Evolutionary conservation across 257 asterid genomes (phyloP).

Genomic region (Solanum corneliomulleri): DNA sequence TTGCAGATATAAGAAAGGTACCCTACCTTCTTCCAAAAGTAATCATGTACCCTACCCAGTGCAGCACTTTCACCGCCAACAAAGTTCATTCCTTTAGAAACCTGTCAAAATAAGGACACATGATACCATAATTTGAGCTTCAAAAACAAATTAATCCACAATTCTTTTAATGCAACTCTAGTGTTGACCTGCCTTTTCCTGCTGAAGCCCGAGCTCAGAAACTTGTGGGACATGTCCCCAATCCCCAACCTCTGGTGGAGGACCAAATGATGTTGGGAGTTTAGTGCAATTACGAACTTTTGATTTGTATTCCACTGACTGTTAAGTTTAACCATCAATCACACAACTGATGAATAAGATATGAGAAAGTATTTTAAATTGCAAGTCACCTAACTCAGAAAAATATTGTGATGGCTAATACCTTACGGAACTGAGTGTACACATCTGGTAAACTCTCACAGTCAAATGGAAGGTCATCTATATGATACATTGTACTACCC

Average conservation of each 20-base stretch:
- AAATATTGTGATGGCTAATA: slow-evolving; percentile 4
- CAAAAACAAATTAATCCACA: neutral
- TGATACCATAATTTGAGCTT: neutral
- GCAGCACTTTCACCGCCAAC: slow-evolving; percentile 93
- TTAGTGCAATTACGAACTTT: slow-evolving; percentile 48
- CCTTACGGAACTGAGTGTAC: slow-evolving; percentile 94
- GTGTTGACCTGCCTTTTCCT: slow-evolving; percentile 36
- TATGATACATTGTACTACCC: slow-evolving; percentile 85
- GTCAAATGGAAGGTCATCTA: slow-evolving; percentile 74
- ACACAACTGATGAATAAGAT: neutral
- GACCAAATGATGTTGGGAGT: slow-evolving; percentile 66
- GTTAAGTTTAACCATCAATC: slow-evolving; percentile 21
- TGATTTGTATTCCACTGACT: slow-evolving; percentile 78
- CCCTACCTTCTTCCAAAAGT: slow-evolving; percentile 87
- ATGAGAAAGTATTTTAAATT: neutral
- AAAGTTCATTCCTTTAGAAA: slow-evolving; percentile 66
- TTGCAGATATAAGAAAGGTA: neutral
- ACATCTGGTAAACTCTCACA: slow-evolving; percentile 62
- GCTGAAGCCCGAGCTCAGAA: slow-evolving; percentile 49
- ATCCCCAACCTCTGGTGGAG: slow-evolving; percentile 52
- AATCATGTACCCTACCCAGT: slow-evolving; percentile 67
- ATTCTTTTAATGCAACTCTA: neutral
- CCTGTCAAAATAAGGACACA: slow-evolving; percentile 29
- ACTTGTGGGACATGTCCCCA: slow-evolving; percentile 82
- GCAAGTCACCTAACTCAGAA: neutral